Percentiles rank a stretch among this genome's conserved stretches.
Conservation (phyloP, 2,329 filamentous ascomycete species). For the Leptographium radiaticola region DNA sequence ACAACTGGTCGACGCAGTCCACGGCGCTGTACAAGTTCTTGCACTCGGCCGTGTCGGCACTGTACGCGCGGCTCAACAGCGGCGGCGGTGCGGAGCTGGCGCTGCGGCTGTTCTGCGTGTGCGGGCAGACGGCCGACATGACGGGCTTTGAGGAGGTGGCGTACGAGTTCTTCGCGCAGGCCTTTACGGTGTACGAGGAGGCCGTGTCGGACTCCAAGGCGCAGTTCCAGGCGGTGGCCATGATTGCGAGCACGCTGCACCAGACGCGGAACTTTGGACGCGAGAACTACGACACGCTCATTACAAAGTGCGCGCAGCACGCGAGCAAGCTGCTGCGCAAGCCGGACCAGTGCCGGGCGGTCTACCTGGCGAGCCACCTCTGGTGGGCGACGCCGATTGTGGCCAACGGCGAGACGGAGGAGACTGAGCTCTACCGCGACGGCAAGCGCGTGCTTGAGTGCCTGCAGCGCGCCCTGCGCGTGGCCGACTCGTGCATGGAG, state of each 20-base stretch:
- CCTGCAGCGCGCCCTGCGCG: conserved; percentile 83
- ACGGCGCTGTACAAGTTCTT: conserved; percentile 91
- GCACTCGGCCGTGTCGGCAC: conserved; percentile 71
- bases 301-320: conserved; percentile 93
- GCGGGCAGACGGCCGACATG: conserved; percentile 85
- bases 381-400: conserved; percentile 93
- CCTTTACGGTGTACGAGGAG: conserved; percentile 96
- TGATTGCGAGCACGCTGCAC: conserved; percentile 81
- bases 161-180: conserved; percentile 97
- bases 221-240: conserved; percentile 94
- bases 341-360: conserved; percentile 92
- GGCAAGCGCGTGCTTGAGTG: conserved; percentile 96
- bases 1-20: conserved; percentile 49
- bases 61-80: conserved; percentile 71
- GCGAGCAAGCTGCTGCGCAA: conserved; percentile 95
- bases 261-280: conserved; percentile 82
- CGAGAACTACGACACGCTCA: conserved; percentile 97
- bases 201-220: conserved; percentile 89
- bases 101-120: conserved; percentile 78
- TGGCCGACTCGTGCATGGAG: conserved; percentile 98
- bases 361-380: conserved; percentile 90
- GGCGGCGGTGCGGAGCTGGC: conserved; percentile 70
- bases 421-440: conserved; percentile 85
- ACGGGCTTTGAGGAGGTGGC: conserved; percentile 88
- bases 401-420: conserved; percentile 65